Evolutionary conservation across 495 filamentous ascomycete species (phyloP).

Genomic region (Haplographium delicatum): DNA sequence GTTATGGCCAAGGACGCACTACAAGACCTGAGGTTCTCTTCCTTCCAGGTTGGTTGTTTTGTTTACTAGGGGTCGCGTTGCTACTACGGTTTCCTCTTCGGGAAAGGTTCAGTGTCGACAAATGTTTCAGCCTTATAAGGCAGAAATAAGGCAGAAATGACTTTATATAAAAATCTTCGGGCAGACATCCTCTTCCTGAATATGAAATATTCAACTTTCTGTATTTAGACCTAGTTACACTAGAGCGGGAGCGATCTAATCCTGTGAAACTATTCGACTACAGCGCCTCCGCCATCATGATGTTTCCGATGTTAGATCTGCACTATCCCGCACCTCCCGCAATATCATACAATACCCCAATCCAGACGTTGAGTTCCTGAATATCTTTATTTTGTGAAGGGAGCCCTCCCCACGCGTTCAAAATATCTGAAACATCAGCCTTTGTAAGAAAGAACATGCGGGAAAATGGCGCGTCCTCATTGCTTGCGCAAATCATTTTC

Average conservation of each 20-base stretch:
- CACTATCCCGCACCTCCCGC: neutral
- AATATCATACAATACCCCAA: neutral
- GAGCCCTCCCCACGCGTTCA: conserved; percentile 25
- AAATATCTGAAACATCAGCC: conserved; percentile 21
- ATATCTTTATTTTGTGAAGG: conserved; percentile 6
- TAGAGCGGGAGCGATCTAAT: neutral
- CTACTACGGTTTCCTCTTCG: neutral
- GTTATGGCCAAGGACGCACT: neutral
- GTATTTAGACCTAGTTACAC: too few relatives aligned
- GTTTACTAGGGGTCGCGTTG: neutral
- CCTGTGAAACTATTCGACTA: too few relatives aligned
- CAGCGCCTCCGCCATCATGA: too few relatives aligned
- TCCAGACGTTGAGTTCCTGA: neutral
- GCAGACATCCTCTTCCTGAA: too few relatives aligned
- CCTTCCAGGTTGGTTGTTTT: neutral
- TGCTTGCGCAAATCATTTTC: too few relatives aligned
- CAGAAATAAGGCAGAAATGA: neutral
- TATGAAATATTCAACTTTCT: too few relatives aligned
- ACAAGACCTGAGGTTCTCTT: neutral
- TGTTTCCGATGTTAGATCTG: neutral
- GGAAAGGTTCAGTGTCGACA: too few relatives aligned
- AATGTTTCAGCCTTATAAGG: neutral
- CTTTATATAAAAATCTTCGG: too few relatives aligned
- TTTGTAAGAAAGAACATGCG: conserved; percentile 11
- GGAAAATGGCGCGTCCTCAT: neutral